phyloP scores from a whole-genome alignment of 805 yeast genomes.

The Schwanniomyces yamadae region DNA sequence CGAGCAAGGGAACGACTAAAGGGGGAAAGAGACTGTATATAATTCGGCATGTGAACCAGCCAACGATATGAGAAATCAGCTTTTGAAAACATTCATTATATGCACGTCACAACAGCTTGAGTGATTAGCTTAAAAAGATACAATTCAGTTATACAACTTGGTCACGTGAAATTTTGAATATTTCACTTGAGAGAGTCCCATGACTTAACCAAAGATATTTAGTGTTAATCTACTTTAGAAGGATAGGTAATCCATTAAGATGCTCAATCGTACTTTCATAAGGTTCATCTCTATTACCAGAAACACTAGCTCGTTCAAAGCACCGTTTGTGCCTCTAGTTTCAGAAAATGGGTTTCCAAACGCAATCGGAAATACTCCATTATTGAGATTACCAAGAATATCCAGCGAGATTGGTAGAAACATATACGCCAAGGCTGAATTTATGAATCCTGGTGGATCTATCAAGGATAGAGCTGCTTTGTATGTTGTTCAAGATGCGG shows the following conservation, averaged over 20 bases:
- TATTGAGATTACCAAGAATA: constrained; percentile 42
- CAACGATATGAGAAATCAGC: too few relatives aligned
- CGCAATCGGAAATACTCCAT: constrained; percentile 93
- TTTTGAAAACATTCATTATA: too few relatives aligned
- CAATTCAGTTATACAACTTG: too few relatives aligned
- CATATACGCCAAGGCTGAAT: constrained; percentile 86
- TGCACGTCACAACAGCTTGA: too few relatives aligned
- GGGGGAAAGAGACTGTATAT: too few relatives aligned
- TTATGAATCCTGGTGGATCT: constrained; percentile 92
- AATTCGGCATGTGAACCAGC: too few relatives aligned
- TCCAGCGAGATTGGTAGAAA: constrained; percentile 31
- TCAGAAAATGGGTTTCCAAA: constrained; percentile 69
- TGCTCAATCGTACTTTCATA: constrained; percentile 6
- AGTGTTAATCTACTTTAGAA: too few relatives aligned
- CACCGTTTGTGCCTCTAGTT: constrained; percentile 62
- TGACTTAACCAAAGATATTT: too few relatives aligned
- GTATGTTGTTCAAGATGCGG: constrained; percentile 76
- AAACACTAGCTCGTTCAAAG: constrained; percentile 9
- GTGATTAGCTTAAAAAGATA: too few relatives aligned
- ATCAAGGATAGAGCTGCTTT: constrained; percentile 90
- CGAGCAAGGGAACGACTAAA: too few relatives aligned
- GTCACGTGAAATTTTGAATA: constrained; percentile 4
- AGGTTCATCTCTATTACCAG: constrained; percentile 17
- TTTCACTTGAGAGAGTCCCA: too few relatives aligned
- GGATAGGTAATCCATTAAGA: too few relatives aligned